Base-by-base conservation (phyloP, 257 asterid species). In the Capsicum rhomboideum region DNA sequence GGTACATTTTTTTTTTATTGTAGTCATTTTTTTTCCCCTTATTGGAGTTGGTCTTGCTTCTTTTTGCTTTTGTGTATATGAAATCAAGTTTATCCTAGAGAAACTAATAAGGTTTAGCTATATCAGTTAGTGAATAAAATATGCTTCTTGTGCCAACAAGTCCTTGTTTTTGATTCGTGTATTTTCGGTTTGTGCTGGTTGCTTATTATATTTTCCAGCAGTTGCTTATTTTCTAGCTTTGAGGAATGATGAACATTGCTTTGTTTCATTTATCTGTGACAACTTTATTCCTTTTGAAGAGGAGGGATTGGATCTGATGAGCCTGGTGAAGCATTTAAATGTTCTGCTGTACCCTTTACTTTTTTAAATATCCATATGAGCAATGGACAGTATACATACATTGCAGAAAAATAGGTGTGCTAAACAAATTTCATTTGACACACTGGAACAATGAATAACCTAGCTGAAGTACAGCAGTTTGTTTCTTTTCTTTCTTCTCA, bases 1-100 rank as follows among this genome's bases (percentile, higher is more conserved):
- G 91, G 93, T 93, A 93, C 89, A 92, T 84, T 84, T 82, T 85
- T 82, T 2, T 6, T 67, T 50, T 21, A 7, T 46, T 68, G 21
- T 40, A 6, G 40, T 11, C 37, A 34, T 1, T 34, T 20, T 42
- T 44, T 58, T 58, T 66, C 17, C 68, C 21, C 79, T 61, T 82
- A 59, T 68, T 17, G 59, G 61, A 23, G 71, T 78, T 78, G 42
- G 54, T 9, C 69, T 82, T 78, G 2, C 49, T 78, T 55, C 50
- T 16, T 6, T 68, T 10, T 40, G 52, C 2, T 4, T 23, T 53
- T 34, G 20, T 46, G 55, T 37, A 8, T 1, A 42, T 61, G 21
- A 26, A 9, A 31, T 42, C 55, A 61, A 21, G 40, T 16, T 74
- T 46, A 46, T 46, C 58, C 13, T 13, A 74, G 58, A 74, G 59